Percentiles rank a stretch among this genome's conserved stretches.
These are phyloP conservation scores for Gossypioides kirkii DNA, from an alignment of 345 rosid genomes.

Conservation along the genomic window DNA sequence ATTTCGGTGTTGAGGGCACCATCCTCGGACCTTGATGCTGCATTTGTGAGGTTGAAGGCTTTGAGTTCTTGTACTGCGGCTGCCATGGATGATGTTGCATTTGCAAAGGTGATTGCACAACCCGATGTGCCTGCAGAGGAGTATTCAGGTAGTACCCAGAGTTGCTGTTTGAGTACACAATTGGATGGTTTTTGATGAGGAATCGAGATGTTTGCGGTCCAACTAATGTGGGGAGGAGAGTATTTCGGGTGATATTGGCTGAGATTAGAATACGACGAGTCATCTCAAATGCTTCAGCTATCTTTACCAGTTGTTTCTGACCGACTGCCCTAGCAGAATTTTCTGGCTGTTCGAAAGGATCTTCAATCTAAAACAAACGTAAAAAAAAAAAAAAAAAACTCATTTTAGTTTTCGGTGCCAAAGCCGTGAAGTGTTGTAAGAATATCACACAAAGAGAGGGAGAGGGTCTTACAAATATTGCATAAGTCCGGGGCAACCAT, in stretches of 20 bases:
- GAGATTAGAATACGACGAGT: conserved; percentile 36
- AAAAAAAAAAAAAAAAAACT: neutral
- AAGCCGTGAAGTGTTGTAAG: neutral
- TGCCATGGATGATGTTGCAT: conserved; percentile 18
- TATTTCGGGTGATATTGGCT: conserved; percentile 22
- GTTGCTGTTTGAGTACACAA: conserved; percentile 14
- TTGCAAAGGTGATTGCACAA: conserved; percentile 22
- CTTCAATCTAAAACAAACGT: conserved; percentile 59
- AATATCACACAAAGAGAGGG: conserved; percentile 12
- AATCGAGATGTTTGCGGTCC: conserved; percentile 30
- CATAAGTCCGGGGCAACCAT: conserved; percentile 74
- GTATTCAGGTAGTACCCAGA: conserved; percentile 8
- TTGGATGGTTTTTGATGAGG: neutral
- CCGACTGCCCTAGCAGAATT: conserved; percentile 71
- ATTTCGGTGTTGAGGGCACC: conserved; percentile 23
- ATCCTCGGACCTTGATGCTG: conserved; percentile 25
- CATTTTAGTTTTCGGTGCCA: neutral
- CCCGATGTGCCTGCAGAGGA: conserved; percentile 19
- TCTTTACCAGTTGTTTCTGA: conserved; percentile 41
- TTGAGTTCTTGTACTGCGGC: neutral
- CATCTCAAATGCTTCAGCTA: conserved; percentile 46
- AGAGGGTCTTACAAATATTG: conserved; percentile 54
- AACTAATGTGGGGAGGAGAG: conserved; percentile 34
- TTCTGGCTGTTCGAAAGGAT: conserved; percentile 86
- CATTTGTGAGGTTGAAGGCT: conserved; percentile 25